Evolutionary conservation across 371 early-diverging fungal species (phyloP).

Genomic region (Encephalitozoon hellem): DNA sequence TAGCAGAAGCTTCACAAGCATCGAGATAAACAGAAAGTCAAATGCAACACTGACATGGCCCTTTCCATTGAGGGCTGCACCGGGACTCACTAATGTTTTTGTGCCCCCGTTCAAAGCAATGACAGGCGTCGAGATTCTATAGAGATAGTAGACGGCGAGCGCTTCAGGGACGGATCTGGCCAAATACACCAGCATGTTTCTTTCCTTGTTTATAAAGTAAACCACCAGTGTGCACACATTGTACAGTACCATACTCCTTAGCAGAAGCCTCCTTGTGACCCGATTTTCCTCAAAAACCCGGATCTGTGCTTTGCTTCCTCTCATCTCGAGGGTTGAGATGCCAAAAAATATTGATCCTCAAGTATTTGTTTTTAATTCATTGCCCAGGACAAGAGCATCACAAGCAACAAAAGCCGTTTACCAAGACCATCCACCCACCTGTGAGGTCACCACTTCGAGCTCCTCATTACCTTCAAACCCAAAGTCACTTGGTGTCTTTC

Average conservation of each 20-base stretch:
- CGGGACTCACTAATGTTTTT: constrained; percentile 6
- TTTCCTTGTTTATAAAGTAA: constrained; percentile 4
- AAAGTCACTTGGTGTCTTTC: constrained; percentile 23
- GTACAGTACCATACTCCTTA: not conserved
- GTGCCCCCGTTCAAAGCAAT: not conserved
- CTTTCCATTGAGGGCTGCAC: not conserved
- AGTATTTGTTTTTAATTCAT: not conserved
- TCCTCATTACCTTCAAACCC: constrained; percentile 43
- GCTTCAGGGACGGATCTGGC: constrained; percentile 16
- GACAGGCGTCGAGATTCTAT: constrained; percentile 14
- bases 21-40: constrained; percentile 10
- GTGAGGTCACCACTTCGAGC: constrained; percentile 48
- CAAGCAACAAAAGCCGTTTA: not conserved
- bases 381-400: not conserved
- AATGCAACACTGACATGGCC: constrained; percentile 21
- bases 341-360: not conserved
- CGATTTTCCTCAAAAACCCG: constrained; percentile 12
- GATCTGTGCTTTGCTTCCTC: constrained; percentile 35
- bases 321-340: not conserved
- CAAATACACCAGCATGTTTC: not conserved
- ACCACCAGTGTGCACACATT: constrained; percentile 5
- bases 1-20: constrained; percentile 29
- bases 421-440: constrained; percentile 45
- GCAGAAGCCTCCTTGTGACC: constrained; percentile 6
- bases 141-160: not conserved